These are phyloP conservation scores for Cystobasidium sp. DNA, from an alignment of 1,284 basidiomycete genomes.

Conservation along the genomic window DNA sequence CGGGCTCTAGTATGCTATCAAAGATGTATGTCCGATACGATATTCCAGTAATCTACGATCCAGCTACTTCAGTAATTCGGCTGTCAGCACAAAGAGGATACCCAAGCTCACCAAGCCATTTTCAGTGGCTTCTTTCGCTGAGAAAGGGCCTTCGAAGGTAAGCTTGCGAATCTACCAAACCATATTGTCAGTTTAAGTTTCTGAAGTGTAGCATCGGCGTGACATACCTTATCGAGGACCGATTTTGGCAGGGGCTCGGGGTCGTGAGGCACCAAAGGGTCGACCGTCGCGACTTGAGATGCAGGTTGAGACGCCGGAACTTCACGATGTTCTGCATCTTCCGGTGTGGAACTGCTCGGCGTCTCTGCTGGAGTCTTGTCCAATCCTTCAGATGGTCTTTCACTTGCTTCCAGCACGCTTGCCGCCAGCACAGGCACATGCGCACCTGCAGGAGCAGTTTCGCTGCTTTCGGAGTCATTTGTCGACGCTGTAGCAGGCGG, in stretches of 20 bases:
- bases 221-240: conserved; percentile 18
- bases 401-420: too few species aligned
- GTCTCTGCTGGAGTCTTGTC: not conserved
- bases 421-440: too few species aligned
- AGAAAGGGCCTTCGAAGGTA: conserved; percentile 57
- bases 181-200: not conserved
- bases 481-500: not conserved
- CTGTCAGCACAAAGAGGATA: not conserved
- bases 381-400: too few species aligned
- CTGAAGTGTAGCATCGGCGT: not conserved
- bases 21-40: conserved; percentile 57
- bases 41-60: conserved; percentile 53
- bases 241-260: conserved; percentile 4
- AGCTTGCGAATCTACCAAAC: conserved; percentile 47
- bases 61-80: not conserved
- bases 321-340: not conserved
- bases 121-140: conserved; percentile 54
- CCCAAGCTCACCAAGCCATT: conserved; percentile 52
- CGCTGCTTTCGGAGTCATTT: not conserved
- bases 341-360: not conserved
- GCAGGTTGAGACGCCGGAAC: not conserved
- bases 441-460: conserved; percentile 8
- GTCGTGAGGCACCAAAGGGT: not conserved
- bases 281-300: not conserved
- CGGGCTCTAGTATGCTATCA: conserved; percentile 50